A percentile compares a stretch with the other conserved stretches of the same genome.
Evolutionary conservation across 441 rosid genomes (phyloP).

Genomic region (Omphalea diandra): DNA sequence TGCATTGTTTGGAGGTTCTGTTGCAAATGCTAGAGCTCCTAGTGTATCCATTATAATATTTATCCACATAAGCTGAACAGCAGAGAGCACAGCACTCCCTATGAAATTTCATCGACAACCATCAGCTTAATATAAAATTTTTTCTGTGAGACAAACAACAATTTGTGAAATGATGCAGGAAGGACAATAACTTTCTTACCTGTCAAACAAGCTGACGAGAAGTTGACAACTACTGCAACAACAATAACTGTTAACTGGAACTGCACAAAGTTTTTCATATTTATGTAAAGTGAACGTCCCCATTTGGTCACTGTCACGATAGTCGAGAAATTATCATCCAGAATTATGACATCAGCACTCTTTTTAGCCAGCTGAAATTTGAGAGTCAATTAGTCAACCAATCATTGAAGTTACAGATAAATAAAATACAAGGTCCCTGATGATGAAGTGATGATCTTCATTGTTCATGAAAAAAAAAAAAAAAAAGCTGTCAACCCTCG

Average conservation of each 20-base stretch:
- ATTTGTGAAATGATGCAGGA: neutral
- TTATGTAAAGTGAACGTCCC: slow-evolving; percentile 57
- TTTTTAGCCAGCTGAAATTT: slow-evolving; percentile 61
- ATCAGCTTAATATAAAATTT: slow-evolving; percentile 17
- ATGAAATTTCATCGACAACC: slow-evolving; percentile 21
- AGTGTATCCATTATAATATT: slow-evolving; percentile 61
- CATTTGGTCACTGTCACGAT: slow-evolving; percentile 44
- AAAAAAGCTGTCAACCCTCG: neutral
- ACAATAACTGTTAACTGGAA: slow-evolving; percentile 64
- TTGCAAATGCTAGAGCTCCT: slow-evolving; percentile 60
- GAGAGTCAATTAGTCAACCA: neutral
- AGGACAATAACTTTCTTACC: slow-evolving; percentile 38
- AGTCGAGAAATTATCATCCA: slow-evolving; percentile 54
- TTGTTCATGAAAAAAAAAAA: neutral
- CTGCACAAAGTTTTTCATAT: slow-evolving; percentile 58
- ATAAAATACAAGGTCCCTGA: neutral
- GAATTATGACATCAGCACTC: slow-evolving; percentile 57
- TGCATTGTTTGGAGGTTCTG: slow-evolving; percentile 43
- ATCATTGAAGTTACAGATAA: neutral
- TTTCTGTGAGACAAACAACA: neutral
- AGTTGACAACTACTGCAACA: slow-evolving; percentile 48
- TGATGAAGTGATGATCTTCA: neutral
- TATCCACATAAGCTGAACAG: slow-evolving; percentile 58
- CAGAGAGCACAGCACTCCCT: slow-evolving; percentile 51
- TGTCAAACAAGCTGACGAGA: slow-evolving; percentile 58